Base-by-base conservation (phyloP, 352 stramenopile species). In the Pythium dissotocum region DNA sequence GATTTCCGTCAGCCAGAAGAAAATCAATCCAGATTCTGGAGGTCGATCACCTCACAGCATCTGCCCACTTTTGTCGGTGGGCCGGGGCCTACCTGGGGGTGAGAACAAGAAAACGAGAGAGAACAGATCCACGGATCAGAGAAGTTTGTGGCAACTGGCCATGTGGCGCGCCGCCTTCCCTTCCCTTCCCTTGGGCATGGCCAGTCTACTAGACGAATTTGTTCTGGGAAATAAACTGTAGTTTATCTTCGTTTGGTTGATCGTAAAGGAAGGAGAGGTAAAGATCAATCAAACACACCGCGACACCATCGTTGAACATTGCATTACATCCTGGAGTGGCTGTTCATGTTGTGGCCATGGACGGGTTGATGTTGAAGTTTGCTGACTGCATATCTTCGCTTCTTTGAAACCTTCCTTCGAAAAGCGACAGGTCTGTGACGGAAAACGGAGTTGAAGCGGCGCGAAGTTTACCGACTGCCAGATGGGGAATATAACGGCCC, bases 401-500 rank as follows among this genome's bases (percentile, higher is more conserved):
- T 6, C 6, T 10, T 3, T 42, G 36, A 42, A 42, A 42, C 36
- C 36, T 42, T 42, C 36, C n/a, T n/a, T n/a, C n/a, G n/a, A 10
- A 42, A 13, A 42, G 36, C 36, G 36, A 42, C 36, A 42, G 36
- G 36, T 6, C 36, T 42, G 36, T 14, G 36, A 42, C 36, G 36
- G 36, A 42, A 42, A 42, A 13, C 36, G 36, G 6, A 42, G 6
- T 42, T 42, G 40, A 49, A 49, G 40, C 14, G 40, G 40, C 16
- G 12, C 40, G 40, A 49, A 49, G 40, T 49, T 49, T 49, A 49
- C 40, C 33, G 36, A 14, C 36, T 10, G 36, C 36, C 36, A 42
- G 40, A 49, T 49, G 40, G 35, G 55, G 32, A 70, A 70, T 40
- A 70, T 70, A 64, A 64, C 63, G 30, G 30, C n/a, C 54, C 44